These are phyloP conservation scores for Fusarium praegraminearum DNA, from an alignment of 2,329 filamentous ascomycete species.

Conservation along the genomic window DNA sequence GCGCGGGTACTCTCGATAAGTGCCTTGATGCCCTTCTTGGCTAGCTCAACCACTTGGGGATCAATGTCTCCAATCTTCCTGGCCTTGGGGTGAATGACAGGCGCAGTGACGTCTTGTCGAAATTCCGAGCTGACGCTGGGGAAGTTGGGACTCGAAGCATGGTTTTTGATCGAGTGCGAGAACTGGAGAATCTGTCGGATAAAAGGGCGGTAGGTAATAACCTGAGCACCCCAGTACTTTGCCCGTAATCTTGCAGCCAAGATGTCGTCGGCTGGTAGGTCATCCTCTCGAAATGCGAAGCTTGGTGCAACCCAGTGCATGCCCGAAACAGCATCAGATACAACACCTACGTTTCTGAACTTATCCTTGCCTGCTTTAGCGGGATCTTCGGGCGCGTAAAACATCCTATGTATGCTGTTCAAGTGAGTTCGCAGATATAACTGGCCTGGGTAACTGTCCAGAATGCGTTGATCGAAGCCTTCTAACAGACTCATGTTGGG, in stretches of 20 bases:
- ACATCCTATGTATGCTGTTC: conserved; percentile 70
- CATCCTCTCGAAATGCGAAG: conserved; percentile 72
- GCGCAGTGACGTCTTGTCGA: conserved; percentile 53
- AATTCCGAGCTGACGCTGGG: conserved; percentile 52
- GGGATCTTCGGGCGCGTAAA: conserved; percentile 62
- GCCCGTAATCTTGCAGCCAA: conserved; percentile 86
- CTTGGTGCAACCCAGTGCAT: conserved; percentile 62
- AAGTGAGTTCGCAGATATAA: conserved; percentile 73
- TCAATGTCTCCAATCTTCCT: conserved; percentile 57
- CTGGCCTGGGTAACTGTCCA: conserved; percentile 72
- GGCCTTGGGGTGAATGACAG: conserved; percentile 54
- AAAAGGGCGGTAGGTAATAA: conserved; percentile 89
- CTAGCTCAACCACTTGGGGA: conserved; percentile 64
- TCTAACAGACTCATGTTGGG: conserved; percentile 66
- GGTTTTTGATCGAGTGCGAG: conserved; percentile 54
- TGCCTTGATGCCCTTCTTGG: conserved; percentile 74
- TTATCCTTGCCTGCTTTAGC: conserved; percentile 52
- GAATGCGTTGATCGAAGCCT: conserved; percentile 60
- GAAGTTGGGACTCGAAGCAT: conserved; percentile 52
- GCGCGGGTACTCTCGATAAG: conserved; percentile 87
- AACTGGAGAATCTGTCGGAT: conserved; percentile 67
- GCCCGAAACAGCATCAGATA: conserved; percentile 58
- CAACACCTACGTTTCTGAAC: conserved; percentile 61
- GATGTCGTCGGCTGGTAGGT: conserved; percentile 80
- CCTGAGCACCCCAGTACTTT: conserved; percentile 93